These are phyloP conservation scores for Sporobolomyces phaffii DNA, from an alignment of 768 basidiomycete genomes.

Conservation along the genomic window DNA sequence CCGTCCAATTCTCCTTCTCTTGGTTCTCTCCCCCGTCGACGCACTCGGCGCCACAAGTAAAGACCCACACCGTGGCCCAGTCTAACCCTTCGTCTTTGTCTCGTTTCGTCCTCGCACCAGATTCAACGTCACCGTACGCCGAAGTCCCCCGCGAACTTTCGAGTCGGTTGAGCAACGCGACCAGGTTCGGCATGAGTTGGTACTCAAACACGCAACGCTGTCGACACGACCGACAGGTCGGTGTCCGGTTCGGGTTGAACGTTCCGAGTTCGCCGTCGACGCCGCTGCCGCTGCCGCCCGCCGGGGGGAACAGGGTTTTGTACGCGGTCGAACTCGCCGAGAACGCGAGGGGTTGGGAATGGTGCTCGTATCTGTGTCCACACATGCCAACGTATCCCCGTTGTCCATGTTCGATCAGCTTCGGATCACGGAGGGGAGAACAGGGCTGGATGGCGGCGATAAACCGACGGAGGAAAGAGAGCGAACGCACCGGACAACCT, in stretches of 20 bases:
- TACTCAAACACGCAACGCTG: conserved; percentile 75
- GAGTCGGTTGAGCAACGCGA: conserved; percentile 58
- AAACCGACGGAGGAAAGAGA: neutral
- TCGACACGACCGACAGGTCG: conserved; percentile 63
- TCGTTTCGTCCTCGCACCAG: conserved; percentile 53
- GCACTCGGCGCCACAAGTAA: conserved; percentile 79
- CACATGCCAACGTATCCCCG: no score
- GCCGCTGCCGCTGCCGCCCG: no score
- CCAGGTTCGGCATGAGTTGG: conserved; percentile 90
- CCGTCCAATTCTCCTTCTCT: conserved; percentile 57
- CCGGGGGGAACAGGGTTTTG: conserved; percentile 54
- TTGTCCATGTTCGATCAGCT: neutral
- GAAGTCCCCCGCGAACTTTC: conserved; percentile 57
- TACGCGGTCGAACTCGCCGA: conserved; percentile 65
- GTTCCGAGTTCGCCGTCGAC: conserved; percentile 48
- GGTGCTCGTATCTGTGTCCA: conserved; percentile 84
- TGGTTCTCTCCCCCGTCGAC: conserved; percentile 48
- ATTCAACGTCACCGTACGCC: conserved; percentile 55
- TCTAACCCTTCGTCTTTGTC: conserved; percentile 65
- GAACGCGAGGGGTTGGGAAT: conserved; percentile 76
- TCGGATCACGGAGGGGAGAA: no score
- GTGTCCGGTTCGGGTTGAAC: conserved; percentile 57
- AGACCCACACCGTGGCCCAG: conserved; percentile 87
- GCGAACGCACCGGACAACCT: conserved; percentile 71
- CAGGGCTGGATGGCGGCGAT: neutral